A percentile compares a stretch with the other conserved stretches of the same genome.
These are phyloP conservation scores for Ogataea polymorpha DNA, from an alignment of 805 yeast species.

Conservation along the genomic window DNA sequence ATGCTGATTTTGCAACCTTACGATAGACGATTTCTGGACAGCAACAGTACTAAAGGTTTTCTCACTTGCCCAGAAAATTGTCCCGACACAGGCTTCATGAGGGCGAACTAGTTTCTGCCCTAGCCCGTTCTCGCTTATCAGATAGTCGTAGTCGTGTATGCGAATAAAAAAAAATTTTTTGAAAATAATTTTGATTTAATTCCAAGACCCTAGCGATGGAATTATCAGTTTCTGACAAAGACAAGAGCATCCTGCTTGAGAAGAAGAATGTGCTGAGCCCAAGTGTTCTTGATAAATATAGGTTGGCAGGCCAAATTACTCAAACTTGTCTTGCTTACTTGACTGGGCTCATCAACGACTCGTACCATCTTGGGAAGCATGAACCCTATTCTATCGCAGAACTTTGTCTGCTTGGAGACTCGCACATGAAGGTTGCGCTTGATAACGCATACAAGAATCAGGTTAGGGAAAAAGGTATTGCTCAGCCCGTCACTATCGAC, in stretches of 20 bases:
- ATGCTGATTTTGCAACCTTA: no score
- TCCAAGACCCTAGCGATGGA: conserved; percentile 46
- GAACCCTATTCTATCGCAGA: conserved; percentile 57
- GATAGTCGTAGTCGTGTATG: conserved; percentile 5
- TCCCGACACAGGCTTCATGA: no score
- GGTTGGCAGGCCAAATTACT: conserved; percentile 84
- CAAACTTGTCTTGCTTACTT: conserved; percentile 77
- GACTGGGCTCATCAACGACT: conserved; percentile 62
- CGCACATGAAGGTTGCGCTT: conserved; percentile 60
- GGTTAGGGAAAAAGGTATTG: conserved; percentile 85
- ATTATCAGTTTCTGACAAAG: conserved; percentile 71
- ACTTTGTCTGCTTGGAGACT: conserved; percentile 79
- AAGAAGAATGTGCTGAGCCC: conserved; percentile 67
- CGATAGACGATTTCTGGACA: no score
- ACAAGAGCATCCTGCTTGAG: conserved; percentile 66
- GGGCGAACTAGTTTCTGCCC: no score
- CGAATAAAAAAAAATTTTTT: conserved; percentile 9
- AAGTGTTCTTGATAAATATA: conserved; percentile 70
- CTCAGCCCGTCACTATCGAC: conserved; percentile 87
- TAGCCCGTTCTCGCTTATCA: conserved; percentile 5
- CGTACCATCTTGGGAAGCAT: conserved; percentile 59
- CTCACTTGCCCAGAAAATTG: no score
- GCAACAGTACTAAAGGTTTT: no score
- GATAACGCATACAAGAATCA: conserved; percentile 56
- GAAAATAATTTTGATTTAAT: conserved; percentile 5